Conservation (phyloP, 2,329 filamentous ascomycete species). For the Alternaria brassicae region DNA sequence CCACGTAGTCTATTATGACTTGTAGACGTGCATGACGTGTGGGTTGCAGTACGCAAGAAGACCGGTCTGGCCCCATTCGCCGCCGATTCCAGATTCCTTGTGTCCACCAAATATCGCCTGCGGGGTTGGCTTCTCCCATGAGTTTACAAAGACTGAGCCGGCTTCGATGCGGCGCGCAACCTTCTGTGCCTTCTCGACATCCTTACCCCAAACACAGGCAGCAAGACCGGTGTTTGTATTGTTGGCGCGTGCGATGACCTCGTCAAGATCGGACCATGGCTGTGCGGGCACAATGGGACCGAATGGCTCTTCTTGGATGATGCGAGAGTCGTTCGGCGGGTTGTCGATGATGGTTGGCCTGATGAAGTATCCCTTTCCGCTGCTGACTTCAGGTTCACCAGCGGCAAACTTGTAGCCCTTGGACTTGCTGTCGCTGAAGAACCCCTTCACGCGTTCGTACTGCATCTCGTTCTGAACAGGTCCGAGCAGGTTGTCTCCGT, state of each 20-base stretch:
- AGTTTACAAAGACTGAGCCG: conserved; percentile 66
- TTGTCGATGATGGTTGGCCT: conserved; percentile 66
- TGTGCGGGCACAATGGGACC: conserved; percentile 71
- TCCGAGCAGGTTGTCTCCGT: conserved; percentile 60
- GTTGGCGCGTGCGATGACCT: conserved; percentile 59
- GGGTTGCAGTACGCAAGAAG: conserved; percentile 58
- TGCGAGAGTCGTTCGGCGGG: conserved; percentile 63
- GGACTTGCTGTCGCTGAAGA: conserved; percentile 63
- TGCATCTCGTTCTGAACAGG: conserved; percentile 72
- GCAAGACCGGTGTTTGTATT: conserved; percentile 60
- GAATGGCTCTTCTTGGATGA: conserved; percentile 69
- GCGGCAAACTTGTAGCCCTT: conserved; percentile 63
- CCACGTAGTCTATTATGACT: conserved; percentile 28
- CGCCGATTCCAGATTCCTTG: conserved; percentile 80
- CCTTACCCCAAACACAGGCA: conserved; percentile 58
- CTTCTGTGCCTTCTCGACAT: conserved; percentile 55
- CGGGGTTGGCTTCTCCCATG: conserved; percentile 56
- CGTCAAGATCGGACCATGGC: conserved; percentile 65
- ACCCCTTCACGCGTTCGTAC: conserved; percentile 64
- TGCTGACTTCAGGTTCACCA: conserved; percentile 50
- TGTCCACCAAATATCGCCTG: conserved; percentile 72
- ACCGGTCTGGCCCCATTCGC: conserved; percentile 64
- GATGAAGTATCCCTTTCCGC: conserved; percentile 63
- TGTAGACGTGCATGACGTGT: conserved; percentile 57
- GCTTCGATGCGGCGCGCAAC: conserved; percentile 59